Evolutionary conservation across 208 protist genomes (phyloP), one percentile per base, ranked within the genome.

Genomic region (Trypanosomatidae sp.): DNA sequence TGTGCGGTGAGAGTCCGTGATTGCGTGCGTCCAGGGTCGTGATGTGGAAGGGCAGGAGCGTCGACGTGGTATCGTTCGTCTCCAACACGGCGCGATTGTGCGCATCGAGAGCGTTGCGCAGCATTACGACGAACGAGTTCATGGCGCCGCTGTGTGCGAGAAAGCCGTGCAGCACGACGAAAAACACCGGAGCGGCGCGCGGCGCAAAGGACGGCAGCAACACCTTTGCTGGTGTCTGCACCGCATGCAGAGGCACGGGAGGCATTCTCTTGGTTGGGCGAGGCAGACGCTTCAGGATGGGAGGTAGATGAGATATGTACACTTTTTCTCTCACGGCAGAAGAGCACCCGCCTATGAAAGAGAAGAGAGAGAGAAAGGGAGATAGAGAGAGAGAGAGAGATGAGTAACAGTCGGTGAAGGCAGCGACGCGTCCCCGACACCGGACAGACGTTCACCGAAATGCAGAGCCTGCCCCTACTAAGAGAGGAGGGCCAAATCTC

Each of bases 131-230:
- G n/a, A 90, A 80, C 9, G 81, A 82, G 58, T 86, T 77, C 71
- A 92, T 67, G 19, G 77, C 71, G 52, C 73, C 78, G 55, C 87
- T 83, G 74, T 92, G 82, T 12, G 80, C 79, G 19, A 92, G 77
- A 44, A 92, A 88, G n/a, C 87, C 87, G 62, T 92, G 87, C 12
- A 92, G 74, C 22, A 86, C 66, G 9, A 92, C 70, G 36, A 92
- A 76, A 41, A 75, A 79, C 49, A 91, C 53, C 2, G 81, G 79
- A 9, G 67, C n/a, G 22, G 68, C 67, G 1, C 49, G 47, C 10
- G 9, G 50, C 8, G 59, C 74, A 49, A 53, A 68, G 52, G 30
- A 5, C 15, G 74, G 67, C 33, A 79, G 68, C 7, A 69, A n/a
- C 43, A 79, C 67, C 62, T 79, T 79, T 1, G 74, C 8, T 0